Evolutionary conservation across 2,329 filamentous ascomycete species (phyloP), one percentile per base, ranked within the genome.

Genomic region (Venturia aucupariae): DNA sequence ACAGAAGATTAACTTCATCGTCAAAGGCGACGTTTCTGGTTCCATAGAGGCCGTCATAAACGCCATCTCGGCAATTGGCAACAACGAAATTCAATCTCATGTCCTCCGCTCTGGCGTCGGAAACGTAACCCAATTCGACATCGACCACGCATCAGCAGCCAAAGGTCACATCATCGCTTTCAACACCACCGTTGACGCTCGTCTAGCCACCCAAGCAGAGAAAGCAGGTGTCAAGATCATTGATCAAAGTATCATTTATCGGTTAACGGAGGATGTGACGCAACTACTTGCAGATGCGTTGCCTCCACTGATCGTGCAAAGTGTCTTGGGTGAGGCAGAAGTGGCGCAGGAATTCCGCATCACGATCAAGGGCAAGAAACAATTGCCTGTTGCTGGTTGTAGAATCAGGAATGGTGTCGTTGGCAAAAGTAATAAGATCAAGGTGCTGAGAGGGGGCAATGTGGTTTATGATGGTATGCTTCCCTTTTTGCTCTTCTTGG

Each of bases 1-100:
- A 17, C 78, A 81, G 66, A 77, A 82, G 19, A 82, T 96, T 60
- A 89, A 89, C 70, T 94, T 97, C 75, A 85, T 94, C 65, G 81
- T 99, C 77, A 96, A 95, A 76, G 92, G 88, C 63, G 94, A 99
- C 71, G 94, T 97, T 22, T 90, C 89, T 67, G 94, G 94, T 44
- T 97, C 93, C 0, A 92, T 92, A 0, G 94, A 99, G 78, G 94
- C 94, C 2, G 89, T 97, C 2, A 81, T 87, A 66, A 88, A 90
- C 60, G 87, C 88, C 10, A 82, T 99, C 65, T 79, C 86, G 66
- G 85, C 88, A 66, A 81, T 97, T 67, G 92, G 92, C 67, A 96
- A 89, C 77, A 86, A 91, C 69, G 91, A 97, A 73, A 87, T 97
- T 46, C 84, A 81, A 39, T 84, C 92, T 17, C 85, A 86, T 65